Evolutionary conservation across 176 grass and related monocot species (phyloP).

Genomic region (Cocos nucifera): DNA sequence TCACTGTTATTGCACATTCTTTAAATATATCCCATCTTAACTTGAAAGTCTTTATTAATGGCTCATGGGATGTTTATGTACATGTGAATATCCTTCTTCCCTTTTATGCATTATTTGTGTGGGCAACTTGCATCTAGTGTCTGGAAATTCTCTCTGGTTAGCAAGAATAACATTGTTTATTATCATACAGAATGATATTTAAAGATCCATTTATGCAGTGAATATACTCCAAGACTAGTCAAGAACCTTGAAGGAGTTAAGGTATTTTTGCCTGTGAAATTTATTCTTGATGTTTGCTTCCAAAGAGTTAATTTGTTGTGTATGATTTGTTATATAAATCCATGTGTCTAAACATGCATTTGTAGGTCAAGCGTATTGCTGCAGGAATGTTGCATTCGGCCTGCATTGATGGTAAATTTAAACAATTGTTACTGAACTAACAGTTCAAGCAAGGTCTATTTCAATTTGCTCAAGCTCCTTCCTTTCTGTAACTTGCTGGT

Average conservation of each 20-base stretch:
- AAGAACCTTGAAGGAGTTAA: conserved; percentile 70
- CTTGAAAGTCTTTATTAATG: too few species aligned
- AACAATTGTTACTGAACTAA: not conserved
- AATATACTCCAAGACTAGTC: conserved; percentile 92
- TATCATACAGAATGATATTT: conserved; percentile 24
- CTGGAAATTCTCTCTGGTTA: conserved; percentile 10
- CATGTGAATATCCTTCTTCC: too few species aligned
- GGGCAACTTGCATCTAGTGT: too few species aligned
- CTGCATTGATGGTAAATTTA: conserved; percentile 69
- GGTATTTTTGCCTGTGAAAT: conserved; percentile 32
- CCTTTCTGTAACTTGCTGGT: too few species aligned
- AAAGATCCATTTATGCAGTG: conserved; percentile 60
- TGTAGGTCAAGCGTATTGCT: conserved; percentile 72
- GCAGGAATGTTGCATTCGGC: conserved; percentile 95
- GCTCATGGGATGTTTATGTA: too few species aligned
- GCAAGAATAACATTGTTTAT: conserved; percentile 18
- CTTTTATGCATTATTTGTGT: too few species aligned
- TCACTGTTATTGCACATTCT: too few species aligned
- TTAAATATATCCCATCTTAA: too few species aligned
- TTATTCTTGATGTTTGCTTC: not conserved
- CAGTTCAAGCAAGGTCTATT: too few species aligned
- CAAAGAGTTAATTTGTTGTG: not conserved
- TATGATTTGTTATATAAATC: conserved; percentile 8
- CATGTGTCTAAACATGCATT: not conserved
- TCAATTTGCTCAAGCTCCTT: too few species aligned